These are phyloP conservation scores for Chaetomium sp. DNA, from an alignment of 2,329 filamentous ascomycete species.

Conservation along the genomic window DNA sequence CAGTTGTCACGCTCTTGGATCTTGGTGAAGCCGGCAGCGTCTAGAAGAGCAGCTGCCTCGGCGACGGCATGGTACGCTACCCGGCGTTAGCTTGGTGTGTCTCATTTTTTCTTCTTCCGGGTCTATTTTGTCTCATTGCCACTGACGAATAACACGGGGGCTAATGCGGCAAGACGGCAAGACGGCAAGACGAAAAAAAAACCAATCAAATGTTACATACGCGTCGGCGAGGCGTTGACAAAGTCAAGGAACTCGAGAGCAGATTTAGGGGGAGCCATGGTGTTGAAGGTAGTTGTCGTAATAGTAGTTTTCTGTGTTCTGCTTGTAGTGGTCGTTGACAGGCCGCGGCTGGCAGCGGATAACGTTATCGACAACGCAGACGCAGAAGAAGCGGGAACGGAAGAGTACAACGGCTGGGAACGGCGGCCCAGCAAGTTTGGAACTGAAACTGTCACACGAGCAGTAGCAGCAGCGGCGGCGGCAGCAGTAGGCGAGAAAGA, in stretches of 20 bases:
- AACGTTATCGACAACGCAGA: neutral
- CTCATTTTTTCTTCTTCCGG: neutral
- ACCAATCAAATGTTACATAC: conserved; percentile 43
- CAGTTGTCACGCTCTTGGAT: conserved; percentile 90
- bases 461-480: neutral
- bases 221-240: conserved; percentile 89
- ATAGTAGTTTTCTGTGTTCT: too few relatives aligned
- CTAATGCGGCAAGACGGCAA: too few relatives aligned
- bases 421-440: neutral
- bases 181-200: neutral
- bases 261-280: conserved; percentile 48
- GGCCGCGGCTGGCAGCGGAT: conserved; percentile 1
- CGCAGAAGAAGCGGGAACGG: neutral
- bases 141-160: too few relatives aligned
- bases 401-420: neutral
- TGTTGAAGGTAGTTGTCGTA: conserved; percentile 15
- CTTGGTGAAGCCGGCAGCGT: conserved; percentile 76
- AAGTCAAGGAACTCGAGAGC: conserved; percentile 87
- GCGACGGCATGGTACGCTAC: conserved; percentile 90
- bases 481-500: neutral
- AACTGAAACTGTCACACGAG: conserved; percentile 1
- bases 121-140: neutral
- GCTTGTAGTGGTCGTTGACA: too few relatives aligned
- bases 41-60: conserved; percentile 67
- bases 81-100: neutral